These are phyloP conservation scores for Lentinula sp. DNA, from an alignment of 768 basidiomycete genomes.

Conservation along the genomic window DNA sequence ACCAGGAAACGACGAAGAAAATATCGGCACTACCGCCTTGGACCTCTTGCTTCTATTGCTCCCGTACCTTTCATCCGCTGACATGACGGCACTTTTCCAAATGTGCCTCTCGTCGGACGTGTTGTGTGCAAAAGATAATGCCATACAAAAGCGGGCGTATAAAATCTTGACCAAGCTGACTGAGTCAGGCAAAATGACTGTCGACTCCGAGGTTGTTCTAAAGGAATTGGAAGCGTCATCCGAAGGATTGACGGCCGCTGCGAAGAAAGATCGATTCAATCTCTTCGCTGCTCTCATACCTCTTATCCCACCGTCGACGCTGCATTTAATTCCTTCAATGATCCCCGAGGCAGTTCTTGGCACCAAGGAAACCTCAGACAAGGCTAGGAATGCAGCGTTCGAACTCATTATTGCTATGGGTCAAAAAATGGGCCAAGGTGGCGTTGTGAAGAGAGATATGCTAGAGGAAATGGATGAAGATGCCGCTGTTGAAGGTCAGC, in stretches of 20 bases:
- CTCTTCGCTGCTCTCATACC: slow-evolving; percentile 68
- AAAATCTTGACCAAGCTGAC: slow-evolving; percentile 74
- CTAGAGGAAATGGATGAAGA: slow-evolving; percentile 84
- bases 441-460: slow-evolving; percentile 69
- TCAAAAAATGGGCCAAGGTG: slow-evolving; percentile 83
- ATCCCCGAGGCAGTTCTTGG: slow-evolving; percentile 93
- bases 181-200: slow-evolving; percentile 52
- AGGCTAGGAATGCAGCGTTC: slow-evolving; percentile 83
- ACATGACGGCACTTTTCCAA: slow-evolving; percentile 60
- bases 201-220: slow-evolving; percentile 55
- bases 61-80: slow-evolving; percentile 59
- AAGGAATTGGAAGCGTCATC: slow-evolving; percentile 59
- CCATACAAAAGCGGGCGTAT: slow-evolving; percentile 93
- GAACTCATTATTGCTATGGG: slow-evolving; percentile 90
- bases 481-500: slow-evolving; percentile 38
- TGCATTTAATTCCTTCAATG: slow-evolving; percentile 83
- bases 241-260: slow-evolving; percentile 67
- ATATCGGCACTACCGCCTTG: slow-evolving; percentile 57
- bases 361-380: slow-evolving; percentile 96
- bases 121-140: slow-evolving; percentile 73
- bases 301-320: slow-evolving; percentile 55
- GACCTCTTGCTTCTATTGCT: slow-evolving; percentile 85
- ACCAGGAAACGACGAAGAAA: slow-evolving; percentile 30
- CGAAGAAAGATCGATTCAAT: slow-evolving; percentile 90
- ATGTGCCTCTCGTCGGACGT: slow-evolving; percentile 65